phyloP scores from a whole-genome alignment of 108 stramenopile genomes.

The Conticribra weissflogii region DNA sequence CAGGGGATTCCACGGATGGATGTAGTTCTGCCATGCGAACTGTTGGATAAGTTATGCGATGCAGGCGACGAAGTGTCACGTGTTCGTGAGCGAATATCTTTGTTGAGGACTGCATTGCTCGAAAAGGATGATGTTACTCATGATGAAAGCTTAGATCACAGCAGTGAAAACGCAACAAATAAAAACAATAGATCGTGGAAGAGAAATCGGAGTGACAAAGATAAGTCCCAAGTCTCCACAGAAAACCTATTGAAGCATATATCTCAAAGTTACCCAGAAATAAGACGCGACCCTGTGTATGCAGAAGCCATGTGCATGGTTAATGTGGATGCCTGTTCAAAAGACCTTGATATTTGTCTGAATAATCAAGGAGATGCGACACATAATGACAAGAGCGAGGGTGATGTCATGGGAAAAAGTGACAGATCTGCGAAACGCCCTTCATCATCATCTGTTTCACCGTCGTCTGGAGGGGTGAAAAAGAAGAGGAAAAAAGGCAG shows the following conservation, averaged over 20 bases:
- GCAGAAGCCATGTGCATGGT: slow-evolving; percentile 34
- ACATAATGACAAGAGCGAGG: neutral
- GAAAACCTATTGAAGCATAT: slow-evolving; percentile 17
- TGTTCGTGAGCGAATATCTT: slow-evolving; percentile 25
- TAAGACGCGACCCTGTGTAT: slow-evolving; percentile 33
- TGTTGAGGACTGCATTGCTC: slow-evolving; percentile 15
- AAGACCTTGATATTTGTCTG: no score
- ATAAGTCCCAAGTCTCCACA: slow-evolving; percentile 7
- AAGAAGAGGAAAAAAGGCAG: slow-evolving; percentile 25
- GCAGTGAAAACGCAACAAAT: neutral
- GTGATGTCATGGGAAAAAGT: neutral
- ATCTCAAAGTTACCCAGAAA: slow-evolving; percentile 30
- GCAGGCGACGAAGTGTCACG: slow-evolving; percentile 36
- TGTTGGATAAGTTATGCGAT: slow-evolving; percentile 21
- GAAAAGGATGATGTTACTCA: neutral
- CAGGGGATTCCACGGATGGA: slow-evolving; percentile 37
- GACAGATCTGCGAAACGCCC: slow-evolving; percentile 6
- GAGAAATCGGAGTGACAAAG: neutral
- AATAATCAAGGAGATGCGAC: no score
- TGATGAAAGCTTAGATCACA: neutral
- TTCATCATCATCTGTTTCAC: slow-evolving; percentile 1
- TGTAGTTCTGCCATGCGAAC: slow-evolving; percentile 18
- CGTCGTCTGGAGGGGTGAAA: neutral
- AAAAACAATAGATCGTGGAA: neutral
- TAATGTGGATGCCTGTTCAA: slow-evolving; percentile 23